A percentile compares a stretch with the other conserved stretches of the same genome.
Evolutionary conservation across 2,329 filamentous ascomycete species (phyloP).

Genomic region (Gaeumannomyces sp.): DNA sequence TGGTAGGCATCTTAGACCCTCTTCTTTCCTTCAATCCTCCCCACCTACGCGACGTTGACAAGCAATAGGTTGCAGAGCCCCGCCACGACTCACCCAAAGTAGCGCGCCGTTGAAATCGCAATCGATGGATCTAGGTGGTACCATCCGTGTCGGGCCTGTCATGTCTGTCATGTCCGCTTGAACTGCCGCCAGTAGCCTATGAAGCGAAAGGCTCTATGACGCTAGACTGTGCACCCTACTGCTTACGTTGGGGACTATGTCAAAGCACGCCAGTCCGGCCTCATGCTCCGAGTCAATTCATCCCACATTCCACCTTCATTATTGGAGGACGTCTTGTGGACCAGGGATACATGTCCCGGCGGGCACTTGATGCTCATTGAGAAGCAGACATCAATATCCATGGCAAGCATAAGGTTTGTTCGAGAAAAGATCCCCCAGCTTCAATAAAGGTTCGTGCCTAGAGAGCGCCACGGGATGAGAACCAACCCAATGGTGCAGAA

Average conservation of each 20-base stretch:
- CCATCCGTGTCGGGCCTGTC: not conserved
- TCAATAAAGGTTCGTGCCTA: not conserved
- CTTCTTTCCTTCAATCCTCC: not conserved
- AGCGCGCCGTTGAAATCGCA: not conserved
- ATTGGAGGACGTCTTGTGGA: not conserved
- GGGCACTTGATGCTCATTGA: not conserved
- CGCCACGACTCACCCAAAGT: not conserved
- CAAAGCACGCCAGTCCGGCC: too few species aligned
- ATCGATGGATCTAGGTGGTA: not conserved
- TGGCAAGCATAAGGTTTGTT: not conserved
- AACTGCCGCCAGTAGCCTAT: not conserved
- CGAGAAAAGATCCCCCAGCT: not conserved
- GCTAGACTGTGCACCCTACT: not conserved
- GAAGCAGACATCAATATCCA: not conserved
- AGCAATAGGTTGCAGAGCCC: not conserved
- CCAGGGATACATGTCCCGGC: not conserved
- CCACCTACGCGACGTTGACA: not conserved
- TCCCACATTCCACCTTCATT: not conserved
- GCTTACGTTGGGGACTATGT: too few species aligned
- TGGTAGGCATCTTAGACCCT: not conserved
- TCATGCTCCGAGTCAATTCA: too few species aligned
- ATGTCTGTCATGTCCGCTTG: not conserved
- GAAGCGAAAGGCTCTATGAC: too few species aligned
- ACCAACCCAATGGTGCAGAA: too few species aligned
- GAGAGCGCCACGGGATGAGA: not conserved